These are phyloP conservation scores for Rhizodiscina lignyota DNA, from an alignment of 495 filamentous ascomycete species.

Conservation along the genomic window DNA sequence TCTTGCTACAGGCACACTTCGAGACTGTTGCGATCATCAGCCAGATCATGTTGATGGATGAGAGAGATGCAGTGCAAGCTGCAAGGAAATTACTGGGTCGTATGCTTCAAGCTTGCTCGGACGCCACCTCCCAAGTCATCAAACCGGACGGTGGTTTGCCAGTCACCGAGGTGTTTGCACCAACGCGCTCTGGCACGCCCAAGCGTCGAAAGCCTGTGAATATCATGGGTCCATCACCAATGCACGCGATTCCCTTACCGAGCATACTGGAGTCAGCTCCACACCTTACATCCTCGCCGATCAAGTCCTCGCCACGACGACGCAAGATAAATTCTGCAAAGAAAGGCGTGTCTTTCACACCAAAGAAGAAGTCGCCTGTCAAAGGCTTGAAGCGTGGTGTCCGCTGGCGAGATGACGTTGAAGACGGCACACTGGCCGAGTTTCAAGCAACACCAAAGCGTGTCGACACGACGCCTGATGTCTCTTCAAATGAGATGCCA, in stretches of 20 bases:
- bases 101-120: constrained; percentile 58
- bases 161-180: constrained; percentile 44
- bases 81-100: constrained; percentile 66
- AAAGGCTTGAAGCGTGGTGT: constrained; percentile 57
- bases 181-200: constrained; percentile 50
- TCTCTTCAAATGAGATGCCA: constrained; percentile 32
- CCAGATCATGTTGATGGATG: constrained; percentile 62
- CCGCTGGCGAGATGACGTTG: constrained; percentile 83
- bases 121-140: constrained; percentile 62
- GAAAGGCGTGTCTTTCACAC: constrained; percentile 71
- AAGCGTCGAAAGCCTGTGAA: constrained; percentile 51
- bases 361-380: constrained; percentile 53
- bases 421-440: constrained; percentile 65
- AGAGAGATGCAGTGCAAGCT: constrained; percentile 63
- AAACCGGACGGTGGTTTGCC: constrained; percentile 72
- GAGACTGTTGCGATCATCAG: constrained; percentile 72
- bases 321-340: constrained; percentile 50
- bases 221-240: constrained; percentile 20
- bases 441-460: constrained; percentile 77
- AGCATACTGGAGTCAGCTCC: constrained; percentile 22
- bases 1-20: constrained; percentile 76
- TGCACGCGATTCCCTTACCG: constrained; percentile 14
- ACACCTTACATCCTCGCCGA: constrained; percentile 30
- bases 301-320: constrained; percentile 64
- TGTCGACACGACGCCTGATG: constrained; percentile 31